phyloP scores from a whole-genome alignment of 1,284 basidiomycete genomes.

The Ustilago shanxiensis region DNA sequence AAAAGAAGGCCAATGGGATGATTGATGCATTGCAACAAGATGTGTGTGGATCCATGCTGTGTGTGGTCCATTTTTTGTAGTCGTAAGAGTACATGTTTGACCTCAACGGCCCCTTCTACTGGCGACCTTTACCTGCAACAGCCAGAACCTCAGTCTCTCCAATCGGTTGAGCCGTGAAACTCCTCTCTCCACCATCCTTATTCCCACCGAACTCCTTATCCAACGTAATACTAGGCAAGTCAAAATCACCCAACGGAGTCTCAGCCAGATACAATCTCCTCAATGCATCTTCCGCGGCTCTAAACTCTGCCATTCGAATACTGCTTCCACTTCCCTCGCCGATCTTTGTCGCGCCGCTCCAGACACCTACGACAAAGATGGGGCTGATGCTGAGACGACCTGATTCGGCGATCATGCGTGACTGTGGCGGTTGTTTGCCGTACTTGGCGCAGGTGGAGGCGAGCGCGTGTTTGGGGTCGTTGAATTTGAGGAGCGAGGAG shows the following conservation, averaged over 20 bases:
- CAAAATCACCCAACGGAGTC: constrained; percentile 75
- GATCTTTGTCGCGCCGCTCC: constrained; percentile 83
- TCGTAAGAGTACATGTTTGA: too few relatives aligned
- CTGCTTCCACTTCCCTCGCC: constrained; percentile 95
- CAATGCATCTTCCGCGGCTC: constrained; percentile 87
- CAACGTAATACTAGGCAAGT: constrained; percentile 58
- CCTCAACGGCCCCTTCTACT: neutral
- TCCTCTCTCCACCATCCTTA: neutral
- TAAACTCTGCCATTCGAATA: constrained; percentile 92
- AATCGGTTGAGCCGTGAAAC: constrained; percentile 30
- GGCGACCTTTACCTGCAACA: constrained; percentile 40
- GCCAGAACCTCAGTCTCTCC: constrained; percentile 41
- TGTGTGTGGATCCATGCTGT: neutral
- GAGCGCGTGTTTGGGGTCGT: constrained; percentile 70
- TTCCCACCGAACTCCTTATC: constrained; percentile 38
- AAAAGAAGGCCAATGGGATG: neutral
- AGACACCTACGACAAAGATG: constrained; percentile 92
- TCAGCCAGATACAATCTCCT: constrained; percentile 79
- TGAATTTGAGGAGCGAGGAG: constrained; percentile 85
- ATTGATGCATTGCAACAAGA: neutral
- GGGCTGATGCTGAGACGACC: constrained; percentile 89
- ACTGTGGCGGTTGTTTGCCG: constrained; percentile 55
- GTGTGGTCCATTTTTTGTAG: too few relatives aligned
- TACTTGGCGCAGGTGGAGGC: constrained; percentile 68
- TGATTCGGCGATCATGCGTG: constrained; percentile 88